phyloP scores from a whole-genome alignment of 495 filamentous ascomycete genomes.

The Aspergillus ellipticus region DNA sequence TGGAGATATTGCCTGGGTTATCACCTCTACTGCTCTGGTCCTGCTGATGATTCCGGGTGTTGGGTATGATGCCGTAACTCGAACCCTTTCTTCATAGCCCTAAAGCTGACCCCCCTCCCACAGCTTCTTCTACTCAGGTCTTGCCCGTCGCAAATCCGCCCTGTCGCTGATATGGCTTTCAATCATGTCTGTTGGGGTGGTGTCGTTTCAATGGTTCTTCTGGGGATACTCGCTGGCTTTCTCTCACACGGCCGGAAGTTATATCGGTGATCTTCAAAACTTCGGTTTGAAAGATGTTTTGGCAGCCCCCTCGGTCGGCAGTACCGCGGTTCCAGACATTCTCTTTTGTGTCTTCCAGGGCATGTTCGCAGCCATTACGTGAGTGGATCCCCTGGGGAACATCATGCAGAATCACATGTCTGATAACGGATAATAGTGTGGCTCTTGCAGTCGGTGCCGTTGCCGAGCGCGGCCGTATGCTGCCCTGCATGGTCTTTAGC shows the following conservation, averaged over 20 bases:
- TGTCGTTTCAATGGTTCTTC: conserved; percentile 98
- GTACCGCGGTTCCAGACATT: conserved; percentile 78
- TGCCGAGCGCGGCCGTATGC: conserved; percentile 91
- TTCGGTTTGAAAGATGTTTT: conserved; percentile 82
- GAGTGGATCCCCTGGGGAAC: conserved; percentile 28
- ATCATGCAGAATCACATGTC: background rate
- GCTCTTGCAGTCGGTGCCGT: conserved; percentile 90
- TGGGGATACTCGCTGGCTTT: conserved; percentile 97
- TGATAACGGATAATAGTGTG: conserved; percentile 48
- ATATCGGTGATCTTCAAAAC: conserved; percentile 81
- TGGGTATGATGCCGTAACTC: conserved; percentile 48
- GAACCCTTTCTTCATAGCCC: conserved; percentile 1
- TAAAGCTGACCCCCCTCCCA: background rate
- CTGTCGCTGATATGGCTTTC: conserved; percentile 94
- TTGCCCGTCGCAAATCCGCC: conserved; percentile 94
- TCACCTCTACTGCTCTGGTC: conserved; percentile 83
- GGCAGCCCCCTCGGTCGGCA: conserved; percentile 76
- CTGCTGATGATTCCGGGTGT: conserved; percentile 98
- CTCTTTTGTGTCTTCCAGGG: conserved; percentile 94
- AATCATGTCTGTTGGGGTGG: conserved; percentile 89
- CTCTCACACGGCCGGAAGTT: conserved; percentile 77
- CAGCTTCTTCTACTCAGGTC: conserved; percentile 96
- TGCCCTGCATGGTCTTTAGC: conserved; percentile 92
- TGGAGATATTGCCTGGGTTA: conserved; percentile 91
- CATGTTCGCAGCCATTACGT: conserved; percentile 96